A percentile compares a stretch with the other conserved stretches of the same genome.
Evolutionary conservation across 108 stramenopile species (phyloP).

Genomic region (Skeletonema grethae): DNA sequence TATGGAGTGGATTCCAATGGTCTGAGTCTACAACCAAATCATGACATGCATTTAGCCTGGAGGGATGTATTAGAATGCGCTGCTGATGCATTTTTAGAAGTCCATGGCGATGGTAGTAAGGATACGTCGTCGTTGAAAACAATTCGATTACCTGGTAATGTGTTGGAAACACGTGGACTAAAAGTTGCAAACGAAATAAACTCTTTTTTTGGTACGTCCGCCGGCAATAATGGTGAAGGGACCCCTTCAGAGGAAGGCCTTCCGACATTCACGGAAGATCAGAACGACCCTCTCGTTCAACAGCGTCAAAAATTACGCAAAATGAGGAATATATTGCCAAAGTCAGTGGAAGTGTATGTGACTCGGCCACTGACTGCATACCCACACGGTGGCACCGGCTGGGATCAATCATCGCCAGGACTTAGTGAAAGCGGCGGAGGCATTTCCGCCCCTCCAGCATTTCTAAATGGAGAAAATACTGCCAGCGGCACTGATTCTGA

Average conservation of each 20-base stretch:
- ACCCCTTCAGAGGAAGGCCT: constrained; percentile 20
- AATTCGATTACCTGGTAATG: constrained; percentile 77
- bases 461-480: constrained; percentile 3
- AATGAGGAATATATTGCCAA: constrained; percentile 14
- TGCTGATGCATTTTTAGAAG: constrained; percentile 43
- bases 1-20: constrained; percentile 86
- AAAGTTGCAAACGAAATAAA: constrained; percentile 57
- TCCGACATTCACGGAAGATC: constrained; percentile 6
- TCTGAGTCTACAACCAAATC: constrained; percentile 58
- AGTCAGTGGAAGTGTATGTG: constrained; percentile 48
- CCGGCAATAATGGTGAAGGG: constrained; percentile 1
- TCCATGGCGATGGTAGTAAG: constrained; percentile 24
- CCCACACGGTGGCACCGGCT: constrained; percentile 66
- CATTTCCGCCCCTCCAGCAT: constrained; percentile 18
- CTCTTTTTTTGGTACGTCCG: constrained; percentile 29
- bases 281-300: constrained; percentile 10
- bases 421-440: constrained; percentile 43
- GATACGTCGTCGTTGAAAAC: constrained; percentile 50
- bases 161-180: constrained; percentile 76
- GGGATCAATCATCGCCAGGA: constrained; percentile 52
- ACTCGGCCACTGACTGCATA: constrained; percentile 84
- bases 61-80: constrained; percentile 51
- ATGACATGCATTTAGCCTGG: constrained; percentile 70
- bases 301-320: constrained; percentile 21
- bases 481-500: constrained; percentile 10